These are phyloP conservation scores for Lepidium didymum DNA, from an alignment of 345 rosid species.

Conservation along the genomic window DNA sequence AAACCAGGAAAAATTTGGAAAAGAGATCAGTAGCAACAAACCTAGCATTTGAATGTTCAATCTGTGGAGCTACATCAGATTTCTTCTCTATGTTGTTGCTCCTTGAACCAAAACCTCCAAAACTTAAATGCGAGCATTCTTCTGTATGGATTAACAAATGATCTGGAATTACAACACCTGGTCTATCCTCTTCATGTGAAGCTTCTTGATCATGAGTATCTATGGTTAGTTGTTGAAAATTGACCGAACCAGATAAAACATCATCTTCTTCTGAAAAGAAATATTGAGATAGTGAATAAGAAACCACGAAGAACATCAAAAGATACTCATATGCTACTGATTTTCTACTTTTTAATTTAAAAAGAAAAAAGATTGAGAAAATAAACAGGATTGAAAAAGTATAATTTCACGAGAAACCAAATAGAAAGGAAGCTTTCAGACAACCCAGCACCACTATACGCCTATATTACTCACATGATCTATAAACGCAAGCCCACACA, in stretches of 20 bases:
- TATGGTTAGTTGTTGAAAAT: constrained; percentile 49
- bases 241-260: constrained; percentile 42
- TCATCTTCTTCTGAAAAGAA: constrained; percentile 56
- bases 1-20: not conserved
- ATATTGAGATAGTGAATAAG: not conserved
- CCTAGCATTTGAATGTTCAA: constrained; percentile 63
- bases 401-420: not conserved
- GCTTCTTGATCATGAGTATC: constrained; percentile 49
- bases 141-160: constrained; percentile 80
- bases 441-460: not conserved
- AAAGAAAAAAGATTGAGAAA: too few relatives aligned
- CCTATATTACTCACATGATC: not conserved
- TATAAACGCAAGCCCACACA: not conserved
- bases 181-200: constrained; percentile 54
- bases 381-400: not conserved
- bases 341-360: not conserved
- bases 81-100: constrained; percentile 55
- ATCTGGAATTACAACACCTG: constrained; percentile 83
- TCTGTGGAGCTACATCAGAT: constrained; percentile 43
- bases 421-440: not conserved
- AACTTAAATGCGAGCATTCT: constrained; percentile 89
- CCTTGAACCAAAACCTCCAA: constrained; percentile 32
- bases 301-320: not conserved
- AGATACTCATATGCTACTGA: not conserved
- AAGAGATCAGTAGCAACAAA: constrained; percentile 1